These are phyloP conservation scores for Poa pratensis DNA, from an alignment of 176 grass and related monocot genomes.

Conservation along the genomic window DNA sequence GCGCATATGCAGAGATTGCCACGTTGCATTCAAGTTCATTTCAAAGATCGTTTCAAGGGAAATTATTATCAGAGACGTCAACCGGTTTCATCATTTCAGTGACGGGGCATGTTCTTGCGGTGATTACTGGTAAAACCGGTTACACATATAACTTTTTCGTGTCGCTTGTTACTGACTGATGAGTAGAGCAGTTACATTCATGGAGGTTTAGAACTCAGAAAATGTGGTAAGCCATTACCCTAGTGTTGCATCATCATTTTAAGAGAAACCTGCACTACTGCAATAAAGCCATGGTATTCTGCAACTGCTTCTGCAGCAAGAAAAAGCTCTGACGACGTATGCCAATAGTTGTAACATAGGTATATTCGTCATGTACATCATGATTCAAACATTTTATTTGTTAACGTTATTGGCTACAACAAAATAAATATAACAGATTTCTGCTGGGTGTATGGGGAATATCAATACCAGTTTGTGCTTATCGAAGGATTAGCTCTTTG, in stretches of 20 bases:
- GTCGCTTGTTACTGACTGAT: slow-evolving; percentile 27
- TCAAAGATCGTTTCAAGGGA: slow-evolving; percentile 79
- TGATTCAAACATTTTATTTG: neutral
- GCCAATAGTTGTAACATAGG: neutral
- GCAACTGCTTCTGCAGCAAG: neutral
- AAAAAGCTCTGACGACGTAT: neutral
- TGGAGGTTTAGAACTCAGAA: neutral
- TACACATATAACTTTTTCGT: neutral
- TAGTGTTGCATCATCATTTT: neutral
- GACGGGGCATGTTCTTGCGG: slow-evolving; percentile 66
- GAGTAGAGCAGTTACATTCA: slow-evolving; percentile 29
- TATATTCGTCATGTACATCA: neutral
- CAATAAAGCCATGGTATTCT: neutral
- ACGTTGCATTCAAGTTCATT: slow-evolving; percentile 65
- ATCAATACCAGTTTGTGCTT: neutral
- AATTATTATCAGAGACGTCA: slow-evolving; percentile 77
- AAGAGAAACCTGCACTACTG: neutral
- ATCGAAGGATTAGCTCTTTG: slow-evolving; percentile 2
- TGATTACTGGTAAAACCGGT: slow-evolving; percentile 67
- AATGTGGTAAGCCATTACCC: neutral
- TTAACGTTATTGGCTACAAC: neutral
- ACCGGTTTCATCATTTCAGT: slow-evolving; percentile 78
- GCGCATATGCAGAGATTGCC: slow-evolving; percentile 78
- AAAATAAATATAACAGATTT: neutral
- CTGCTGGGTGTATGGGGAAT: neutral